Evolutionary conservation across 2,329 filamentous ascomycete genomes (phyloP).

Genomic region (Neonectria coccinea): DNA sequence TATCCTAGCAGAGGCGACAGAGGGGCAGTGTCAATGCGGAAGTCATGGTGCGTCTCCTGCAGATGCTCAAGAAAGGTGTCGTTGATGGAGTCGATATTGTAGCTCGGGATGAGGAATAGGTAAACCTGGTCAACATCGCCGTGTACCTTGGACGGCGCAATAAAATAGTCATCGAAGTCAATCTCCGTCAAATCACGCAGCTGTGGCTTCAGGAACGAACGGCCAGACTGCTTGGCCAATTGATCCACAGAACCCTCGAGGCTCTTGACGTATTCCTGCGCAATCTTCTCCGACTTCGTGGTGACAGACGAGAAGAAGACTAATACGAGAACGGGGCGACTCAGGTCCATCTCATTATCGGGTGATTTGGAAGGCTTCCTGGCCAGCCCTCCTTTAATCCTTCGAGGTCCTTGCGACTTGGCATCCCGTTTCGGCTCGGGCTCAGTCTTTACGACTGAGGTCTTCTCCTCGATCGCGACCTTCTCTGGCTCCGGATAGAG

Average conservation of each 20-base stretch:
- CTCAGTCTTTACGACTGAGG: constrained; percentile 30
- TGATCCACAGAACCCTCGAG: constrained; percentile 65
- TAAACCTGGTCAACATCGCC: constrained; percentile 78
- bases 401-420: constrained; percentile 58
- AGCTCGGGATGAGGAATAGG: constrained; percentile 85
- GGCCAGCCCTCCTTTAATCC: constrained; percentile 60
- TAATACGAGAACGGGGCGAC: constrained; percentile 73
- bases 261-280: constrained; percentile 69
- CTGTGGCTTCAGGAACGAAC: constrained; percentile 67
- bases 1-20: constrained; percentile 83
- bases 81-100: constrained; percentile 94
- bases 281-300: constrained; percentile 81
- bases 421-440: constrained; percentile 45
- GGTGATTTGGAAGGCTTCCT: constrained; percentile 47
- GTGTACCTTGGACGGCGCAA: constrained; percentile 74
- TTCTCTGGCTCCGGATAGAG: constrained; percentile 46
- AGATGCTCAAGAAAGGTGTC: constrained; percentile 89
- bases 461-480: constrained; percentile 33
- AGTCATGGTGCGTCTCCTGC: constrained; percentile 94
- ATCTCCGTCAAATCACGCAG: constrained; percentile 84
- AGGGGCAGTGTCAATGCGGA: constrained; percentile 91
- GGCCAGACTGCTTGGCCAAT: constrained; percentile 54
- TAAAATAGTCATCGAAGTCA: constrained; percentile 94
- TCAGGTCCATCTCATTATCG: constrained; percentile 46
- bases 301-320: constrained; percentile 93